Base-by-base conservation (phyloP, 2,329 filamentous ascomycete genomes). In the Fusarium stilboides region DNA sequence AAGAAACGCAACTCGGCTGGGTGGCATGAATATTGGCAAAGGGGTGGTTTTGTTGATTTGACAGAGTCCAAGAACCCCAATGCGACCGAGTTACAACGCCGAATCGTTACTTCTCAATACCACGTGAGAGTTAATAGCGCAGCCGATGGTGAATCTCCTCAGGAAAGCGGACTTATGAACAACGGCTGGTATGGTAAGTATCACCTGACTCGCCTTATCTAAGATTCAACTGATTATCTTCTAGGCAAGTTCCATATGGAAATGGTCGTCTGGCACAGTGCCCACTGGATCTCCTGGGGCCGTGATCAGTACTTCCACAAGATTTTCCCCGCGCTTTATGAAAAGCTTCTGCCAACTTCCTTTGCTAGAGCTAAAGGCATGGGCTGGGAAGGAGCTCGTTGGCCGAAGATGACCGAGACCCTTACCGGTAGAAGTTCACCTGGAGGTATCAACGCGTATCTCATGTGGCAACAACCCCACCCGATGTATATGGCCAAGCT, bases 401-500 rank as follows among this genome's bases (percentile, higher is more conserved):
- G 69, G 84, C 84, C 65, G 44, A 86, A 77, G 54, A 77, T 77
- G 75, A 76, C 74, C 1, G 75, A 81, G 10, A 49, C 68, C 0
- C 46, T 64, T 1, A 74, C 69, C 0, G 73, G 72, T 0, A 53
- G 59, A 10, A 76, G 73, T 15, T 73, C 73, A 0, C 74, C 88
- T 1, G 88, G 88, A 3, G 85, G 87, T 65, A 89, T 89, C 73
- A 90, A 90, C 73, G 84, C 83, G 12, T 77, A 90, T 2, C 78
- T 90, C 5, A 86, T 89, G 58, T 90, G 88, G 88, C 88, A 90
- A 69, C 88, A 71, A 69, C 87, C 87, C 9, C 88, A 90, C 72
- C 81, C 85, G 0, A 85, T 89, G 80, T 87, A 87, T 71, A 87
- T 89, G 69, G 88, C 87, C 0, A 87, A 88, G 73, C 76, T 84